These are phyloP conservation scores for Tolypocladium nubicola DNA, from an alignment of 2,329 filamentous ascomycete genomes.

Conservation along the genomic window DNA sequence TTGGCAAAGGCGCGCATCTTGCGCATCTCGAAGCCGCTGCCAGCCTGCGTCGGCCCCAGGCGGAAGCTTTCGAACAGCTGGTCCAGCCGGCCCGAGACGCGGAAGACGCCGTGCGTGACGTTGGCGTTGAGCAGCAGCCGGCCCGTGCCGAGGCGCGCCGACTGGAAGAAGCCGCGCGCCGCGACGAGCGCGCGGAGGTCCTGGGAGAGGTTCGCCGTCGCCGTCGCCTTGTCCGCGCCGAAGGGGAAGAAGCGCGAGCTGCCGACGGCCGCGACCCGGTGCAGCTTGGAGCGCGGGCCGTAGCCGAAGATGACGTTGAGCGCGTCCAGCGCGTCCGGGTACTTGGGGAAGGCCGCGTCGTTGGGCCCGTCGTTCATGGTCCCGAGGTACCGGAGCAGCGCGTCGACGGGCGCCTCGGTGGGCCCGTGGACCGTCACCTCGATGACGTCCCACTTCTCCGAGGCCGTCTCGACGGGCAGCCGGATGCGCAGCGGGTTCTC, in stretches of 20 bases:
- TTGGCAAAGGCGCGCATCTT: constrained; percentile 20
- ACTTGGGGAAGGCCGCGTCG: constrained; percentile 34
- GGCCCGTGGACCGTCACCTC: constrained; percentile 31
- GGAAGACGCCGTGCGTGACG: constrained; percentile 43
- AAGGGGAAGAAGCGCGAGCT: constrained; percentile 38
- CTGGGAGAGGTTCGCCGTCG: constrained; percentile 11
- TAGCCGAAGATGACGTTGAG: constrained; percentile 42
- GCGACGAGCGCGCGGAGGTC: constrained; percentile 25
- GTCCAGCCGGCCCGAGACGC: constrained; percentile 22
- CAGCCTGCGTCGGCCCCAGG: constrained; percentile 9
- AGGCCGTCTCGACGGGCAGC: constrained; percentile 21
- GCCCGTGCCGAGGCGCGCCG: constrained; percentile 41
- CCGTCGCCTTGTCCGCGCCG: constrained; percentile 14
- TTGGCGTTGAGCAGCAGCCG: constrained; percentile 45
- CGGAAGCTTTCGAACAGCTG: constrained; percentile 20
- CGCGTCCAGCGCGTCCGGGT: constrained; percentile 35
- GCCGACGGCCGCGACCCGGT: constrained; percentile 30
- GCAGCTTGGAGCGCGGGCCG: constrained; percentile 23
- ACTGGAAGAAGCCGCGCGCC: constrained; percentile 45
- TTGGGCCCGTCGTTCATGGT: constrained; percentile 28
- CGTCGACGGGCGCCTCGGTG: constrained; percentile 23
- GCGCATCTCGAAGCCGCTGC: constrained; percentile 2
- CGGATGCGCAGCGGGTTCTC: constrained; percentile 22
- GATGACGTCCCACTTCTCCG: constrained; percentile 21
- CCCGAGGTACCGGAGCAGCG: constrained; percentile 32